Evolutionary conservation across 2,329 filamentous ascomycete species (phyloP).

Genomic region (Sclerotinia minor): DNA sequence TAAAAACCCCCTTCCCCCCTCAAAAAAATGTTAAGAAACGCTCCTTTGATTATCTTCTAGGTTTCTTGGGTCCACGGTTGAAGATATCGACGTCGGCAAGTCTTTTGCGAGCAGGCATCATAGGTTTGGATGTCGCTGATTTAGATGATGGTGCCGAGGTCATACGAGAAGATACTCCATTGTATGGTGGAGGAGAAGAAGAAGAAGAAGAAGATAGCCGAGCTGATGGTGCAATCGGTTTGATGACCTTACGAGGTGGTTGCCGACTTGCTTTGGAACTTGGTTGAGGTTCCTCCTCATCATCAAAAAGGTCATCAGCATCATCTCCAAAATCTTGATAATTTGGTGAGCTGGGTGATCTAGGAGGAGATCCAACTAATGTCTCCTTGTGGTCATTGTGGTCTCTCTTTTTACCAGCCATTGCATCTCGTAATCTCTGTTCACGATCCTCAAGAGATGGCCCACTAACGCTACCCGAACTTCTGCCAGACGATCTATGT

Average conservation of each 20-base stretch:
- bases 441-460: slow-evolving; percentile 44
- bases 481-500: slow-evolving; percentile 32
- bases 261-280: slow-evolving; percentile 9
- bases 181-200: neutral
- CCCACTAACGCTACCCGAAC: slow-evolving; percentile 29
- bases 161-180: slow-evolving; percentile 1
- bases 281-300: slow-evolving; percentile 14
- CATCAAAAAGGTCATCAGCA: slow-evolving; percentile 36
- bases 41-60: slow-evolving; percentile 15
- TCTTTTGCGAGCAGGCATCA: slow-evolving; percentile 20
- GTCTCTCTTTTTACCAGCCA: slow-evolving; percentile 27
- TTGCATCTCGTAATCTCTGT: slow-evolving; percentile 34
- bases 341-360: slow-evolving; percentile 27
- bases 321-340: slow-evolving; percentile 32
- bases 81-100: slow-evolving; percentile 19
- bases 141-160: slow-evolving; percentile 15
- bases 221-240: slow-evolving; percentile 14
- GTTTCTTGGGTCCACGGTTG: slow-evolving; percentile 26
- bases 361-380: slow-evolving; percentile 29
- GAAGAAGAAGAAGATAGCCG: slow-evolving; percentile 10
- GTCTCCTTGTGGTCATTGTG: slow-evolving; percentile 25
- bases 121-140: slow-evolving; percentile 1
- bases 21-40: neutral
- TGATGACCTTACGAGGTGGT: slow-evolving; percentile 16
- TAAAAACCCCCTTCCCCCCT: neutral